Percentiles rank a stretch among this genome's conserved stretches.
phyloP scores from a whole-genome alignment of 176 grass and related monocot genomes.

The Oryza nivara region DNA sequence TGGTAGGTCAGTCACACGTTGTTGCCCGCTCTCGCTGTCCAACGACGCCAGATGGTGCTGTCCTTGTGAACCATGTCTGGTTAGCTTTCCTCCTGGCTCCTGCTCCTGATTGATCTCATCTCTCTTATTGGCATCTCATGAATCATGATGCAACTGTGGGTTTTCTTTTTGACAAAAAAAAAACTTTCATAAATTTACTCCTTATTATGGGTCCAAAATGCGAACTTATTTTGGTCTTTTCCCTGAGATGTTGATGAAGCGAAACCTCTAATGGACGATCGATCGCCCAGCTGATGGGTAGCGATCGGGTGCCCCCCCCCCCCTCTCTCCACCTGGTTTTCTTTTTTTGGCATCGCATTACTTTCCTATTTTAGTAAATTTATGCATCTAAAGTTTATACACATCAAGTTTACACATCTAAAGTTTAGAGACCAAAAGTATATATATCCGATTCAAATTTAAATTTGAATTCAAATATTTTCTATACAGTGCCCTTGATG shows the following conservation, averaged over 20 bases:
- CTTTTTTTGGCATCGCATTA: too few relatives aligned
- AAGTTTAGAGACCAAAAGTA: too few relatives aligned
- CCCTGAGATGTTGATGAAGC: background rate
- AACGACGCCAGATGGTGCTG: conserved; percentile 12
- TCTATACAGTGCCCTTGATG: background rate
- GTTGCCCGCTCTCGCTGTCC: conserved; percentile 22
- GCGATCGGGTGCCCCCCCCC: too few relatives aligned
- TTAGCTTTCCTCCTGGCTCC: conserved; percentile 6
- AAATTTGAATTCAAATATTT: too few relatives aligned
- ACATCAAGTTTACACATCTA: too few relatives aligned
- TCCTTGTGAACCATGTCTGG: conserved; percentile 2
- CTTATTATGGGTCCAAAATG: background rate
- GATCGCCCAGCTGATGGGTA: too few relatives aligned
- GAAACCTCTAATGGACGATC: too few relatives aligned
- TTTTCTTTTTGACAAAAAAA: background rate
- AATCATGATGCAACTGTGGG: background rate
- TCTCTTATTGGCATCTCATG: background rate
- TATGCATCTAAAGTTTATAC: too few relatives aligned
- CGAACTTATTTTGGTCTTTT: background rate
- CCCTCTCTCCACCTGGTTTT: too few relatives aligned
- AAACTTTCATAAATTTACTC: background rate
- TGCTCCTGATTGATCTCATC: background rate
- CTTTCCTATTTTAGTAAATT: too few relatives aligned
- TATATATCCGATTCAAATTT: too few relatives aligned
- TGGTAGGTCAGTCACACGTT: conserved; percentile 48